phyloP scores from a whole-genome alignment of 2,329 filamentous ascomycete species.

The Pestalotiopsis sp. region DNA sequence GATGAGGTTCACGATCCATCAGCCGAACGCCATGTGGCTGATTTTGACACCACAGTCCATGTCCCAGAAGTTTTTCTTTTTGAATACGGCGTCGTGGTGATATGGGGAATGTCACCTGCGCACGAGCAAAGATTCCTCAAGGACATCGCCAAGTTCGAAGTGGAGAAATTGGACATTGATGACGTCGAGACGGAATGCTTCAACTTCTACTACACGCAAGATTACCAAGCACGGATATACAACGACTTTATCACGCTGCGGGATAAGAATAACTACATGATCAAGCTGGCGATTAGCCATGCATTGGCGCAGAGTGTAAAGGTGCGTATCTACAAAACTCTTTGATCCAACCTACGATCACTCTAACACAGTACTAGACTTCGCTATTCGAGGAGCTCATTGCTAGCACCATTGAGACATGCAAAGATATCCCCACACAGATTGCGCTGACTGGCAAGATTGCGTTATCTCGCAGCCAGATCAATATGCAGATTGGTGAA shows the following conservation, averaged over 20 bases:
- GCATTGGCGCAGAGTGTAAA: conserved; percentile 95
- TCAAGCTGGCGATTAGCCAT: conserved; percentile 94
- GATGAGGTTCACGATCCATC: conserved; percentile 35
- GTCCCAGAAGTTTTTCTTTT: conserved; percentile 96
- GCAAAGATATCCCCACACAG: conserved; percentile 89
- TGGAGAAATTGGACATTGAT: conserved; percentile 83
- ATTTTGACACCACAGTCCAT: conserved; percentile 87
- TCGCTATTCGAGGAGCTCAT: conserved; percentile 96
- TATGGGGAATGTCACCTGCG: conserved; percentile 94
- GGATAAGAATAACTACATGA: conserved; percentile 97
- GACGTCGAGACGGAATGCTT: conserved; percentile 94
- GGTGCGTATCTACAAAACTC: conserved; percentile 42
- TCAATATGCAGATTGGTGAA: conserved; percentile 99
- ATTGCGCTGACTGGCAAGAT: conserved; percentile 94
- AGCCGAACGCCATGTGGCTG: conserved; percentile 48
- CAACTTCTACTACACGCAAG: conserved; percentile 98
- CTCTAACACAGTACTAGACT: conserved; percentile 55
- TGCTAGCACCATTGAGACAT: conserved; percentile 88
- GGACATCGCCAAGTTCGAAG: conserved; percentile 92
- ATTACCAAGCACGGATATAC: conserved; percentile 98
- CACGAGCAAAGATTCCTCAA: conserved; percentile 92
- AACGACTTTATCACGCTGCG: conserved; percentile 97
- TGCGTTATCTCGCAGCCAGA: conserved; percentile 81
- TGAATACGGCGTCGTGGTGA: conserved; percentile 95
- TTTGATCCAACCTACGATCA: background rate